Evolutionary conservation across 164 flowering plant species (phyloP).

Genomic region (Piper longum): DNA sequence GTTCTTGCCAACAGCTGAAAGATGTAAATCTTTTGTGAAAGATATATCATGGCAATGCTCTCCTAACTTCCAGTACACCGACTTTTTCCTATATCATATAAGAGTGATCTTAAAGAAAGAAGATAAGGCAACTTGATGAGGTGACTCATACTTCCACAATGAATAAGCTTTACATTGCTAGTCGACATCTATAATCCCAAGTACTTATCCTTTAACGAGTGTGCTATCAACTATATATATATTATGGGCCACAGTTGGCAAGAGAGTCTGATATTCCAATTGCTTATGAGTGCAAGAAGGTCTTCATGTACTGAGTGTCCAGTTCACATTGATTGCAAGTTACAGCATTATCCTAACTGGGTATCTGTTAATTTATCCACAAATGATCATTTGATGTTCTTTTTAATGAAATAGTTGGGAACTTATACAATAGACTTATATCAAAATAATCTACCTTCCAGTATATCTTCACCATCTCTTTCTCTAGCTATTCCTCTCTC

Average conservation of each 20-base stretch:
- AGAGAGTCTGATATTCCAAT: not conserved
- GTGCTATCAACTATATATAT: not conserved
- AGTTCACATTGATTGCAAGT: not conserved
- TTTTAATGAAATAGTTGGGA: too few relatives aligned
- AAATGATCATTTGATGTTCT: too few relatives aligned
- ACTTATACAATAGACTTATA: too few relatives aligned
- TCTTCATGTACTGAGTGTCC: not conserved
- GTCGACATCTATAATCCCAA: not conserved
- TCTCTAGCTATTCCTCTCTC: not conserved
- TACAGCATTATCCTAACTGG: too few relatives aligned
- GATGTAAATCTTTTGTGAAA: not conserved
- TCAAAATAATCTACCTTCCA: too few relatives aligned
- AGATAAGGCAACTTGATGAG: not conserved
- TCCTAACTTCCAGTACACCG: not conserved
- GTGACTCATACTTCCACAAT: conserved; percentile 3
- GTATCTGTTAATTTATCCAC: too few relatives aligned
- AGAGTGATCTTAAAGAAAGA: not conserved
- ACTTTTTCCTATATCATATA: not conserved
- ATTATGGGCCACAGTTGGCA: not conserved
- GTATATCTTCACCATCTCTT: too few relatives aligned
- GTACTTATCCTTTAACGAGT: not conserved
- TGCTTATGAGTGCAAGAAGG: not conserved
- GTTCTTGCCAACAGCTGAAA: not conserved
- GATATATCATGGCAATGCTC: not conserved
- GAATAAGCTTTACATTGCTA: not conserved